phyloP scores from a whole-genome alignment of 2,329 filamentous ascomycete genomes.

The Botrytis sinoallii region DNA sequence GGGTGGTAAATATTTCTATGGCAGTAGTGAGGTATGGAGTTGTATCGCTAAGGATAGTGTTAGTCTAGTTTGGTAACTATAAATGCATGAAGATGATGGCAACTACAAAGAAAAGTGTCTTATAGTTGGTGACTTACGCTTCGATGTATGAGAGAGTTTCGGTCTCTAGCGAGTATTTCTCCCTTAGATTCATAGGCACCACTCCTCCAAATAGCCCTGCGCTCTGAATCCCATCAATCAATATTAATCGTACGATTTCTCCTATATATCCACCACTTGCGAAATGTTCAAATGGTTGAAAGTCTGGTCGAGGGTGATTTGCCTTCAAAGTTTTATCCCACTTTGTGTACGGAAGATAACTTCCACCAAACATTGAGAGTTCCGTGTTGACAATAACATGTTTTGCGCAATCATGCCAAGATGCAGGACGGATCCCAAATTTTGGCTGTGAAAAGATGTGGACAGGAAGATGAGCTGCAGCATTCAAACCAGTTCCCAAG shows the following conservation, averaged over 20 bases:
- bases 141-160: conserved; percentile 54
- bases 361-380: conserved; percentile 62
- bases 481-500: conserved; percentile 65
- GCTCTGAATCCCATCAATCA: conserved; percentile 56
- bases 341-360: conserved; percentile 55
- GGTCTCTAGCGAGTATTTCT: conserved; percentile 57
- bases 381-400: conserved; percentile 68
- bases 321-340: conserved; percentile 57
- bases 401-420: conserved; percentile 56
- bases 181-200: conserved; percentile 51
- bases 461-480: conserved; percentile 61
- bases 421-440: conserved; percentile 52
- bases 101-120: not conserved
- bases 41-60: conserved; percentile 21
- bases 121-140: conserved; percentile 44
- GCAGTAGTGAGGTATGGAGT: conserved; percentile 38
- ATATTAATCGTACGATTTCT: conserved; percentile 57
- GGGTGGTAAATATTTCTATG: conserved; percentile 47
- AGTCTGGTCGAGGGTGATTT: conserved; percentile 53
- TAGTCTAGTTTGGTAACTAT: conserved; percentile 8
- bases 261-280: conserved; percentile 66
- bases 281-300: conserved; percentile 61
- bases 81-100: not conserved
- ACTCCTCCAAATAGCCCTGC: conserved; percentile 55
- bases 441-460: conserved; percentile 53